phyloP scores from a whole-genome alignment of 2,329 filamentous ascomycete species.

The Trichoderma atroviride region DNA sequence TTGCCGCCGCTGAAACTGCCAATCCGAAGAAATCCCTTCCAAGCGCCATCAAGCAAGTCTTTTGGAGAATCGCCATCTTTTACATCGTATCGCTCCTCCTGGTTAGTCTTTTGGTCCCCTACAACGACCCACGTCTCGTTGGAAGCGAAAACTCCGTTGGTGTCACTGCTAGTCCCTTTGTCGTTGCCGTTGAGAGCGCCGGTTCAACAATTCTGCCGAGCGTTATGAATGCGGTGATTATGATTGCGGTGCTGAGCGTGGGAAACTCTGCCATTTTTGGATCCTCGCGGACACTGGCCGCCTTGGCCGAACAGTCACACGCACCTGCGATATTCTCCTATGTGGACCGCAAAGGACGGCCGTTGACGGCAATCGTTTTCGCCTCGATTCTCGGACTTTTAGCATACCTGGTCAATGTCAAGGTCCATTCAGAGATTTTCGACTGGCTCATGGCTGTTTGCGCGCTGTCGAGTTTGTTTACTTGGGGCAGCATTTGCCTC shows the following conservation, averaged over 20 bases:
- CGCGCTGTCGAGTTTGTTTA: constrained; percentile 4
- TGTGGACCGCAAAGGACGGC: constrained; percentile 9
- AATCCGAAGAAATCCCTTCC: constrained; percentile 11
- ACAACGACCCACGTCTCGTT: constrained; percentile 1
- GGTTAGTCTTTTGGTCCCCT: constrained; percentile 1
- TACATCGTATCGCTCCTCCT: constrained; percentile 15
- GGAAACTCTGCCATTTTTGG: constrained; percentile 10
- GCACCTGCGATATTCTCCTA: constrained; percentile 15
- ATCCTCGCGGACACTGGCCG: constrained; percentile 5
- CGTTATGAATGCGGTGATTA: constrained; percentile 10
- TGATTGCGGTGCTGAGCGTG: constrained; percentile 14
- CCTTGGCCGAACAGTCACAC: constrained; percentile 9
- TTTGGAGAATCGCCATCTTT: constrained; percentile 12
- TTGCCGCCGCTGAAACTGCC: constrained; percentile 8
- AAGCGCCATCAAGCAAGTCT: constrained; percentile 14
- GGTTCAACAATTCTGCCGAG: constrained; percentile 9
- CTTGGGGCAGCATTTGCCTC: constrained; percentile 15
- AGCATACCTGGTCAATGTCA: constrained; percentile 10
- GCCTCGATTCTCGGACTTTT: constrained; percentile 1
- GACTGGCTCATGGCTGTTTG: constrained; percentile 10
- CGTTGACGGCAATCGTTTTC: not conserved
- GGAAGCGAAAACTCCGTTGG: not conserved
- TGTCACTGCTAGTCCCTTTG: constrained; percentile 1
- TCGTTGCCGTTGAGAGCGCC: constrained; percentile 6
- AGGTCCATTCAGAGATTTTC: constrained; percentile 8